These are phyloP conservation scores for Entelexis paramagnoliae DNA, from an alignment of 1,139 yeast species.

Conservation along the genomic window DNA sequence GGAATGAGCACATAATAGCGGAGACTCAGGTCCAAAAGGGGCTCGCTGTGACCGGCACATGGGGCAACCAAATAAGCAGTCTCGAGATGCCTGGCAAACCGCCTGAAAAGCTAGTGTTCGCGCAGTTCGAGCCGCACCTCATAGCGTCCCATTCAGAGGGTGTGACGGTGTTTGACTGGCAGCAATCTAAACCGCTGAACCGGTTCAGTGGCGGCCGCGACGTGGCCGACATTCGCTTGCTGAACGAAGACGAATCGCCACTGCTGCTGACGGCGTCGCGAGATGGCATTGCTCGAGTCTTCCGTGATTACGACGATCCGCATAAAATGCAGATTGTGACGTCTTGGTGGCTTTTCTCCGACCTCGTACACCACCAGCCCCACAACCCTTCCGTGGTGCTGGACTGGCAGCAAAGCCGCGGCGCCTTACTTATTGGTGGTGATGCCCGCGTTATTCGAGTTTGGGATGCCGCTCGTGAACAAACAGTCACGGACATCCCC, in stretches of 20 bases:
- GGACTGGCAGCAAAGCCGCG: conserved; percentile 97
- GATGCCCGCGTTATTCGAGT: conserved; percentile 83
- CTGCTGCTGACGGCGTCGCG: conserved; percentile 78
- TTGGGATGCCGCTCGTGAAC: conserved; percentile 96
- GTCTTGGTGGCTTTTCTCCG: conserved; percentile 91
- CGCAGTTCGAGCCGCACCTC: conserved; percentile 82
- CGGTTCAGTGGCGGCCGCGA: conserved; percentile 81
- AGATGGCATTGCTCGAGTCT: conserved; percentile 85
- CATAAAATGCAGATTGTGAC: conserved; percentile 56
- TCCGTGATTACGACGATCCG: conserved; percentile 58
- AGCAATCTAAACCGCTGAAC: conserved; percentile 43
- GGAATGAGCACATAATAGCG: conserved; percentile 77
- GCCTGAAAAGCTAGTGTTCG: conserved; percentile 56
- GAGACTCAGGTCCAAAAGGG: conserved; percentile 87
- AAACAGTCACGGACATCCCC: conserved; percentile 77
- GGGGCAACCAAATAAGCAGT: conserved; percentile 58
- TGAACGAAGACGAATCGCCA: conserved; percentile 89
- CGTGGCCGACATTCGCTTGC: conserved; percentile 72
- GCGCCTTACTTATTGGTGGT: conserved; percentile 84
- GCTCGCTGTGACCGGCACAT: conserved; percentile 70
- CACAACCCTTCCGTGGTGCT: conserved; percentile 59
- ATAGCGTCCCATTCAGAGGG: conserved; percentile 75
- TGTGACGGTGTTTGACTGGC: conserved; percentile 87
- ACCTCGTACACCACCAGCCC: conserved; percentile 48
- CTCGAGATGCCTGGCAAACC: conserved; percentile 36